Evolutionary conservation across 495 filamentous ascomycete genomes (phyloP).

Genomic region (Trichoderma virens): DNA sequence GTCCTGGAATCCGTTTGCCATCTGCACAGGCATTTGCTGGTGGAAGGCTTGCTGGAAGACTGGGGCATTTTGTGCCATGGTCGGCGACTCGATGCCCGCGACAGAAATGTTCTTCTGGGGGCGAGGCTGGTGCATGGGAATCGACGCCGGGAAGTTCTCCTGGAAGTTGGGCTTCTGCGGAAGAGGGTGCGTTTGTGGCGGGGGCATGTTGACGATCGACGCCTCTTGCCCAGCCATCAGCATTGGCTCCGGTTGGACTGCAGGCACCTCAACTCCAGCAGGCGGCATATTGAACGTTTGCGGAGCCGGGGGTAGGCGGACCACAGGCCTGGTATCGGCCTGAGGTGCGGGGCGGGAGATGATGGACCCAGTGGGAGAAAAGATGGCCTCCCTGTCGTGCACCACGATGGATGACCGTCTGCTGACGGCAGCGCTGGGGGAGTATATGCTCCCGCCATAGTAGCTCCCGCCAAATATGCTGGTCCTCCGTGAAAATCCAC

Average conservation of each 20-base stretch:
- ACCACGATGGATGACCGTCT: slow-evolving; percentile 81
- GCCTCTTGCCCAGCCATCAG: slow-evolving; percentile 18
- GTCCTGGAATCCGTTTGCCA: slow-evolving; percentile 52
- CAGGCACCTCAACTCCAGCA: slow-evolving; percentile 18
- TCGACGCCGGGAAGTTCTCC: slow-evolving; percentile 64
- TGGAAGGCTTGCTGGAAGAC: slow-evolving; percentile 83
- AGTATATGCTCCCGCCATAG: slow-evolving; percentile 71
- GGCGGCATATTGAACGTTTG: slow-evolving; percentile 11
- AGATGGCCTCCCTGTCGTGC: slow-evolving; percentile 61
- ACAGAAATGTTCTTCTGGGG: slow-evolving; percentile 93
- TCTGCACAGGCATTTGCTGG: slow-evolving; percentile 74
- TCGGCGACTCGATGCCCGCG: slow-evolving; percentile 86
- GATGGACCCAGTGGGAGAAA: slow-evolving; percentile 71
- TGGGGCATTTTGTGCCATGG: slow-evolving; percentile 55
- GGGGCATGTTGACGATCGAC: slow-evolving; percentile 43
- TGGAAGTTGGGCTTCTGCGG: slow-evolving; percentile 67
- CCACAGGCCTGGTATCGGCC: slow-evolving; percentile 66
- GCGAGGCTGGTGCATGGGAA: slow-evolving; percentile 93
- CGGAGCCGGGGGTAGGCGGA: slow-evolving; percentile 70
- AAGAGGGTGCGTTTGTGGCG: slow-evolving; percentile 50
- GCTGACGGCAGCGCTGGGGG: slow-evolving; percentile 87
- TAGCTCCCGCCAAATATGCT: slow-evolving; percentile 64
- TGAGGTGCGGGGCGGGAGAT: slow-evolving; percentile 58
- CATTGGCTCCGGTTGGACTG: slow-evolving; percentile 15
- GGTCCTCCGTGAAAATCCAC: slow-evolving; percentile 63